These are phyloP conservation scores for Cucurbita pepo DNA, from an alignment of 306 rosid genomes.

Conservation along the genomic window DNA sequence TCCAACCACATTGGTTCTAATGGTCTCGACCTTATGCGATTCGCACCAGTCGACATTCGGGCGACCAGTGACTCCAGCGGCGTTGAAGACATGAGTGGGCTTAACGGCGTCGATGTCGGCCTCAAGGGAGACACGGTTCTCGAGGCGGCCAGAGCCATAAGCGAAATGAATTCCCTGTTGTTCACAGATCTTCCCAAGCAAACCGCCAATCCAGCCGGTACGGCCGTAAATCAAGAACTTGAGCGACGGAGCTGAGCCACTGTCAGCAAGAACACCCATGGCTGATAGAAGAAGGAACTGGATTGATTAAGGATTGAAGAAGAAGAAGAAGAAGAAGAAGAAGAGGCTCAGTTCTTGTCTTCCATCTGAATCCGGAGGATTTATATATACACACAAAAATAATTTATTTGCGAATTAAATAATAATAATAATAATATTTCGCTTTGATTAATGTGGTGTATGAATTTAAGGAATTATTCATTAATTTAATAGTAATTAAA, in stretches of 20 bases:
- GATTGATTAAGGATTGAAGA: background rate
- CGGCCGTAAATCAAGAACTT: constrained; percentile 74
- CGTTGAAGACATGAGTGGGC: constrained; percentile 79
- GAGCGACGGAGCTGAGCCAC: constrained; percentile 11
- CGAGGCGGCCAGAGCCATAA: constrained; percentile 59
- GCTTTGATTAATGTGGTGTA: background rate
- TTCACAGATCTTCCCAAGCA: constrained; percentile 50
- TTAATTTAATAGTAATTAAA: background rate
- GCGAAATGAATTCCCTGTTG: constrained; percentile 29
- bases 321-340: background rate
- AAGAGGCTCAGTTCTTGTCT: background rate
- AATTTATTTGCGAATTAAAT: background rate
- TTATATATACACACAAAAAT: background rate
- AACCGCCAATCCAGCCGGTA: constrained; percentile 86
- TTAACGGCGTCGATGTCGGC: constrained; percentile 42
- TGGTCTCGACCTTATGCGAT: constrained; percentile 77
- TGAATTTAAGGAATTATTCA: background rate
- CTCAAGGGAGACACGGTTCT: constrained; percentile 50
- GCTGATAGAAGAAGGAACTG: background rate
- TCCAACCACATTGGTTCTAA: constrained; percentile 65
- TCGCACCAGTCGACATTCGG: constrained; percentile 98
- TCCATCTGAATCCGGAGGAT: background rate
- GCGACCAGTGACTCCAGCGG: constrained; percentile 85
- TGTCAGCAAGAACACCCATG: constrained; percentile 57
- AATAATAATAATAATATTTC: background rate